Conservation (phyloP, 2,329 filamentous ascomycete species). For the Apiospora malaysiana region DNA sequence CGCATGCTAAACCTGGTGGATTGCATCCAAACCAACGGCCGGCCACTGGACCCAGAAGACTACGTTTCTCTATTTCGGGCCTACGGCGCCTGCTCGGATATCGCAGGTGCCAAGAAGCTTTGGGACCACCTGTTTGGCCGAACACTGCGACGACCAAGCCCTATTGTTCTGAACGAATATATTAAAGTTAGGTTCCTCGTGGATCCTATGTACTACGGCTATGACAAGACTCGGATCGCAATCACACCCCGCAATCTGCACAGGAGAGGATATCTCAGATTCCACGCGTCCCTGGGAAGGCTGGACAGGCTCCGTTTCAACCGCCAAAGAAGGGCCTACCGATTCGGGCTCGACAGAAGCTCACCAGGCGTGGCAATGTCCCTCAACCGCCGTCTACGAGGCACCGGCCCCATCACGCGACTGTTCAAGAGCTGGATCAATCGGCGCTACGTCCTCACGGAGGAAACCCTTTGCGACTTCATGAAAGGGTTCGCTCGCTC, state of each 20-base stretch:
- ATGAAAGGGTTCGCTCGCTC: conserved; percentile 51
- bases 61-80: conserved; percentile 52
- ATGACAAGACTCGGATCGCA: conserved; percentile 48
- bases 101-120: conserved; percentile 40
- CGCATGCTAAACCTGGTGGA: conserved; percentile 43
- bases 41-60: conserved; percentile 45
- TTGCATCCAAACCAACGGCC: conserved; percentile 38
- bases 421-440: neutral
- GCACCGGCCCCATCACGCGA: neutral
- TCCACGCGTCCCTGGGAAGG: neutral
- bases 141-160: conserved; percentile 32
- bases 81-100: conserved; percentile 52
- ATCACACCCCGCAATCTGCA: conserved; percentile 48
- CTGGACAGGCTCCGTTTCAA: conserved; percentile 34
- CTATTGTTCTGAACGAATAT: conserved; percentile 49
- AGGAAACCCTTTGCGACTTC: conserved; percentile 47
- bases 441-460: conserved; percentile 41
- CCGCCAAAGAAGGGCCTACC: conserved; percentile 26
- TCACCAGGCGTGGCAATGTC: conserved; percentile 27
- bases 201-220: conserved; percentile 53
- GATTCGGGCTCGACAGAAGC: conserved; percentile 41
- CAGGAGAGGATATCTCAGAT: conserved; percentile 29
- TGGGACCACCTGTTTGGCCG: conserved; percentile 41
- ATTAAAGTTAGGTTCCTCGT: conserved; percentile 54
- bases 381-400: neutral